Evolutionary conservation across 768 basidiomycete species (phyloP).

Genomic region (Xerocomus potaroensis): DNA sequence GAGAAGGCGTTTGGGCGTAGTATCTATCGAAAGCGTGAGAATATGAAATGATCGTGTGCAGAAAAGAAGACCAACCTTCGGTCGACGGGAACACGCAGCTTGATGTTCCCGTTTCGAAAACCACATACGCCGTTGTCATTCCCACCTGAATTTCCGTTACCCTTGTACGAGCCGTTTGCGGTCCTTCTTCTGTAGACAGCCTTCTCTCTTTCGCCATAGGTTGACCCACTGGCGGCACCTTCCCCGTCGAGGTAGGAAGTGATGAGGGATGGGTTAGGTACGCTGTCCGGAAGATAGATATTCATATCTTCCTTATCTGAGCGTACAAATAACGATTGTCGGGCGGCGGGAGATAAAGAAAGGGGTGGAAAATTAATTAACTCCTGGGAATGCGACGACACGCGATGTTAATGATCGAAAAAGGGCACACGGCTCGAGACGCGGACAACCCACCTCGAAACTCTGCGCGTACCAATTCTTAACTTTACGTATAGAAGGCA

Average conservation of each 20-base stretch:
- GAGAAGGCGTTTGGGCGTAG: constrained; percentile 69
- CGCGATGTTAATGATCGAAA: background rate
- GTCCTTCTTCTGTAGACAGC: too few relatives aligned
- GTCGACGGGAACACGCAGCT: constrained; percentile 79
- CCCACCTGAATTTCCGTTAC: too few relatives aligned
- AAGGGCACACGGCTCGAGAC: too few relatives aligned
- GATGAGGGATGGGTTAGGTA: constrained; percentile 73
- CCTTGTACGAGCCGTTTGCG: too few relatives aligned
- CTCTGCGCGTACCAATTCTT: constrained; percentile 99
- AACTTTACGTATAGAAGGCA: constrained; percentile 91
- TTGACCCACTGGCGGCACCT: constrained; percentile 19
- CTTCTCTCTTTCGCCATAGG: constrained; percentile 5
- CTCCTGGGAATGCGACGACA: too few relatives aligned
- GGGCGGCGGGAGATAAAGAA: constrained; percentile 61
- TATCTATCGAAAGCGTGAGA: constrained; percentile 42
- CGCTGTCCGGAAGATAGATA: constrained; percentile 60
- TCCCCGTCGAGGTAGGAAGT: constrained; percentile 30
- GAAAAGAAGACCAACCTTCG: constrained; percentile 49
- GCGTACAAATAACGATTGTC: too few relatives aligned
- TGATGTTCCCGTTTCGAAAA: constrained; percentile 52
- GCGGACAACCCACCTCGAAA: constrained; percentile 86
- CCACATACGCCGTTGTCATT: constrained; percentile 23
- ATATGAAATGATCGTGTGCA: too few relatives aligned
- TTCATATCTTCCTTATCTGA: constrained; percentile 34
- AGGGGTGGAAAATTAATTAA: constrained; percentile 82